Base-by-base conservation (phyloP, 2,329 filamentous ascomycete genomes). In the Calonectria pseudoreteaudii region DNA sequence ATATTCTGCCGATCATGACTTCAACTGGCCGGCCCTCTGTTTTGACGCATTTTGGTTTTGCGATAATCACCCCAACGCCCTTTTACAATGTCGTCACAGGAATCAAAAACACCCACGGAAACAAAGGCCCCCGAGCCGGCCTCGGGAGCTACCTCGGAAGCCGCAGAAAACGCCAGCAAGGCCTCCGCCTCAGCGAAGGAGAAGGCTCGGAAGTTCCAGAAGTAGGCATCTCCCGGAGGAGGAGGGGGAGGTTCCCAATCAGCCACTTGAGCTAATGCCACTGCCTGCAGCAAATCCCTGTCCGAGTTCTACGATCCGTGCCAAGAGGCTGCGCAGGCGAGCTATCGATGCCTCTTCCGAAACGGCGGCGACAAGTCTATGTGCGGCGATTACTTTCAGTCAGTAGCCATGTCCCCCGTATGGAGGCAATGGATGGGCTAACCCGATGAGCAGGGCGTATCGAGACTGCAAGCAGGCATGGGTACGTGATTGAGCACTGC, bases 311-410 rank as follows among this genome's bases (percentile, higher is more conserved):
- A 94, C 84, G 97, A 99, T 81, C 97, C 97, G 2, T 99, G 97
- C 85, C 96, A 98, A 84, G 96, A 98, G 81, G 95, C 95, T 7
- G 96, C 97, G 10, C 88, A 93, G 78, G 91, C 91, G 82, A 98
- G 96, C 85, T 93, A 98, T 79, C 93, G 92, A 83, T 99, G 97
- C 82, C 87, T 99, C 82, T 93, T 95, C 83, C 91, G 97, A 28
- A 99, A 99, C 83, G 93, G 90, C 28, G 96, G 94, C 18, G 95
- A 98, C 82, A 91, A 93, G 77, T 88, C 93, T n/a, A 94, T 98
- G 94, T 99, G 97, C 83, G 89, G 90, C 77, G 96, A 98, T 84
- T 98, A 97, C 83, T 98, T 99, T 83, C 95, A 98, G 95, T 98
- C 84, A 86, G 94, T 86, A 72, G 52, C 20, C 0, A 44, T 44